These are phyloP conservation scores for Bacidia rubella DNA, from an alignment of 495 filamentous ascomycete species.

Conservation along the genomic window DNA sequence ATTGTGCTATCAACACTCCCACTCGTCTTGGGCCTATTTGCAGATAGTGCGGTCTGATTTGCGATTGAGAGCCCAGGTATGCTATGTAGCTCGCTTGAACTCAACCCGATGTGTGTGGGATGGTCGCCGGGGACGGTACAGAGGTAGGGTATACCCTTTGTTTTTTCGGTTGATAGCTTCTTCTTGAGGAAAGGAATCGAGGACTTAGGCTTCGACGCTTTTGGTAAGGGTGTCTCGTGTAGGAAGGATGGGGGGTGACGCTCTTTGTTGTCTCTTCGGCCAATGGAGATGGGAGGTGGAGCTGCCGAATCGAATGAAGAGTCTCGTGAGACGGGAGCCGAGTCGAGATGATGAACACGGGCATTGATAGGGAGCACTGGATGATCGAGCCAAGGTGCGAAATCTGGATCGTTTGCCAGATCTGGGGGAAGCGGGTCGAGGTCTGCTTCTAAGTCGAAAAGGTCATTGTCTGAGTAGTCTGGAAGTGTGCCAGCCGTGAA, in stretches of 20 bases:
- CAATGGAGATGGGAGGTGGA: slow-evolving; percentile 10
- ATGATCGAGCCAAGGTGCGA: slow-evolving; percentile 2
- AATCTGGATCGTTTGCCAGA: background rate
- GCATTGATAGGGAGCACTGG: slow-evolving; percentile 1
- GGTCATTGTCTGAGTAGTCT: background rate
- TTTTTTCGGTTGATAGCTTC: no score
- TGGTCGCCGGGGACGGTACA: no score
- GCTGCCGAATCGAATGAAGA: slow-evolving; percentile 15
- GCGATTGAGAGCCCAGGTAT: background rate
- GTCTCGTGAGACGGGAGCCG: background rate
- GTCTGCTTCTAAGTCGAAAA: slow-evolving; percentile 9
- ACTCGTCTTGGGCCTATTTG: background rate
- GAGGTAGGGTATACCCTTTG: no score
- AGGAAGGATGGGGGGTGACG: no score
- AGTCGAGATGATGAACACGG: background rate
- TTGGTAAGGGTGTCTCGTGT: no score
- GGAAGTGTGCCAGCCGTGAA: background rate
- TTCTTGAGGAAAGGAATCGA: no score
- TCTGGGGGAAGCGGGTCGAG: slow-evolving; percentile 9
- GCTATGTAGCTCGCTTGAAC: background rate
- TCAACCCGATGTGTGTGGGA: background rate
- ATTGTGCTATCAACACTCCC: background rate
- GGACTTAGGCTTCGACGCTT: no score
- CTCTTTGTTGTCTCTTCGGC: background rate
- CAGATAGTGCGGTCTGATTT: background rate